A percentile compares a stretch with the other conserved stretches of the same genome.
Conservation (phyloP, 2,329 filamentous ascomycete genomes). For the Neurospora crassa region DNA sequence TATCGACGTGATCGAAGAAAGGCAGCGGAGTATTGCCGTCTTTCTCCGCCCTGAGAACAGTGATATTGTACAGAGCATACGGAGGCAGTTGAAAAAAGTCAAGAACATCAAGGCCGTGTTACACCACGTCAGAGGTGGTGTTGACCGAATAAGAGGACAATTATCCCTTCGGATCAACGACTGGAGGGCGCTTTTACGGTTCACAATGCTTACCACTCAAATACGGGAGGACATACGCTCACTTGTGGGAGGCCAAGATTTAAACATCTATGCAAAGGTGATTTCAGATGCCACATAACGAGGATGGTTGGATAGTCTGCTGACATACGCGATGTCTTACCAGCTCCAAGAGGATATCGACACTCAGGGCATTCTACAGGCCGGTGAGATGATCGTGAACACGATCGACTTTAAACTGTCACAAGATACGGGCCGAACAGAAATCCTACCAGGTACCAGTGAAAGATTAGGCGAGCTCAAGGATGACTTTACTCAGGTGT, state of each 20-base stretch:
- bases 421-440: slow-evolving; percentile 58
- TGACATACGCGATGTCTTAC: slow-evolving; percentile 3
- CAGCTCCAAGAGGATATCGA: slow-evolving; percentile 52
- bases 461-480: slow-evolving; percentile 69
- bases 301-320: background rate
- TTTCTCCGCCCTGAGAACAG: slow-evolving; percentile 62
- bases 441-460: slow-evolving; percentile 65
- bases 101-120: slow-evolving; percentile 66
- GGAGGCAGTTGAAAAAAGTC: slow-evolving; percentile 50
- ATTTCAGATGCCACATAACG: background rate
- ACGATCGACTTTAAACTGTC: slow-evolving; percentile 76
- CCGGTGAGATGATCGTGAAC: slow-evolving; percentile 63
- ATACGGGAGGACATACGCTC: slow-evolving; percentile 56
- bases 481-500: slow-evolving; percentile 66
- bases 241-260: slow-evolving; percentile 40
- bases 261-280: slow-evolving; percentile 47
- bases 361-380: slow-evolving; percentile 45
- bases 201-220: slow-evolving; percentile 61
- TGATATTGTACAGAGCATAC: slow-evolving; percentile 40
- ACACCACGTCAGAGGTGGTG: slow-evolving; percentile 65
- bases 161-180: slow-evolving; percentile 52
- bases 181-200: slow-evolving; percentile 65
- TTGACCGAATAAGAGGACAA: slow-evolving; percentile 41
- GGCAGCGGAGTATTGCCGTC: slow-evolving; percentile 59
- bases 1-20: slow-evolving; percentile 55